Percentiles rank a stretch among this genome's conserved stretches.
Conservation (phyloP, 768 basidiomycete genomes). For the Coprinopsis sp. region DNA sequence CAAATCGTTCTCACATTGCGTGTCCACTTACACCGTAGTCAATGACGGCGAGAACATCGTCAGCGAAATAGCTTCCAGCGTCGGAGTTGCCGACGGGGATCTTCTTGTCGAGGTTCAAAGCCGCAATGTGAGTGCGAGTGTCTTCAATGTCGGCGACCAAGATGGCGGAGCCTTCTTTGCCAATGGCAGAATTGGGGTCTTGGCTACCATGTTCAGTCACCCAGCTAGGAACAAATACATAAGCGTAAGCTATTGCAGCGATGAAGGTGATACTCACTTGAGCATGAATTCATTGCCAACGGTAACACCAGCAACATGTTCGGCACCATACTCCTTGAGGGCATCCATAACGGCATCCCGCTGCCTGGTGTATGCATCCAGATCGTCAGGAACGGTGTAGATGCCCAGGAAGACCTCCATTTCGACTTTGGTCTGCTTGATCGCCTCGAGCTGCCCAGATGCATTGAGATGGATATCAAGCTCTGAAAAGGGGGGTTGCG, state of each 20-base stretch:
- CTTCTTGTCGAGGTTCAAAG: conserved; percentile 53
- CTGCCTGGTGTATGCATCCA: conserved; percentile 67
- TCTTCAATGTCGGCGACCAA: conserved; percentile 64
- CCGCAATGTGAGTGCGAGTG: conserved; percentile 49
- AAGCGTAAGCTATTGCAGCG: too few relatives aligned
- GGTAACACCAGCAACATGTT: conserved; percentile 73
- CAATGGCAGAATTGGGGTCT: conserved; percentile 57
- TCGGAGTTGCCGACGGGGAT: conserved; percentile 80
- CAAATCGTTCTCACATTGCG: not conserved
- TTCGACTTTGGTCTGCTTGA: conserved; percentile 82
- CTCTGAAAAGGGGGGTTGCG: conserved; percentile 19
- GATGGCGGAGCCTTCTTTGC: conserved; percentile 49
- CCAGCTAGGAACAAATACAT: too few relatives aligned
- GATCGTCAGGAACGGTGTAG: conserved; percentile 56
- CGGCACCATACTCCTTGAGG: conserved; percentile 71
- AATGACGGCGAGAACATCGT: conserved; percentile 48
- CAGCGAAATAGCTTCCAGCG: conserved; percentile 83
- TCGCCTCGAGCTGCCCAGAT: conserved; percentile 69
- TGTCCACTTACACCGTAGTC: conserved; percentile 59
- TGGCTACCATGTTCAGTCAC: conserved; percentile 6
- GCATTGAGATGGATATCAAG: not conserved
- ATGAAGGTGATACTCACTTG: too few relatives aligned
- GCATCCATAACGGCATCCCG: conserved; percentile 58
- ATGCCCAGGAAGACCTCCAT: conserved; percentile 76
- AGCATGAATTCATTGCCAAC: conserved; percentile 93